phyloP scores from a whole-genome alignment of 768 basidiomycete genomes.

The Kwoniella heveanensis region DNA sequence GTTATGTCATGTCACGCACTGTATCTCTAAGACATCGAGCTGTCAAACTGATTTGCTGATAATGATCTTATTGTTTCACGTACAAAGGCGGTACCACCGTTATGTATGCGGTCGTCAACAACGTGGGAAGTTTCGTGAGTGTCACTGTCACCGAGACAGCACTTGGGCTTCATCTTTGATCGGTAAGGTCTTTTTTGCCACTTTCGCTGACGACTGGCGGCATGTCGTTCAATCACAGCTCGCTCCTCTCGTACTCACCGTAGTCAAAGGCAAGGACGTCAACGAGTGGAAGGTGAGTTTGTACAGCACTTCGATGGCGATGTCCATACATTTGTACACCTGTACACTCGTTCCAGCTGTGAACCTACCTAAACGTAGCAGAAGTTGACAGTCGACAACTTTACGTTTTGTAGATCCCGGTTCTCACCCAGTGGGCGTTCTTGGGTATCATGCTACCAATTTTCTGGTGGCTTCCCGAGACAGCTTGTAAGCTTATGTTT shows the following conservation, averaged over 20 bases:
- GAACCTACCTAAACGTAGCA: too few species aligned
- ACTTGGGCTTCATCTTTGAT: too few species aligned
- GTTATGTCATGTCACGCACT: neutral
- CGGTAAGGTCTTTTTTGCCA: too few species aligned
- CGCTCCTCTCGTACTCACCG: neutral
- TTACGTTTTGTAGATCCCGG: constrained; percentile 13
- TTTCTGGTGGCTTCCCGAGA: constrained; percentile 34
- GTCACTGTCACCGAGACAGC: too few species aligned
- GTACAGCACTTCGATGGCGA: too few species aligned
- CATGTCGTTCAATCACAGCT: neutral
- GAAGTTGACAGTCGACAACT: too few species aligned
- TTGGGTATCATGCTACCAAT: constrained; percentile 34
- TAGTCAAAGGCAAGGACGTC: neutral
- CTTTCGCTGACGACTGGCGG: too few species aligned
- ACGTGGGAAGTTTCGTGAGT: constrained; percentile 24
- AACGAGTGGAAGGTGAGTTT: neutral
- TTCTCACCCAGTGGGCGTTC: constrained; percentile 27
- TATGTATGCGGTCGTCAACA: constrained; percentile 25
- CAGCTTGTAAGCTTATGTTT: constrained; percentile 13
- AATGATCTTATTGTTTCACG: neutral
- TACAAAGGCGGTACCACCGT: neutral
- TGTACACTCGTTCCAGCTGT: too few species aligned
- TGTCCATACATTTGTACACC: too few species aligned
- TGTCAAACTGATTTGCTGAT: too few species aligned
- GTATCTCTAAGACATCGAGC: too few species aligned